Evolutionary conservation across 345 rosid genomes (phyloP).

Genomic region (Ceriops zippeliana): DNA sequence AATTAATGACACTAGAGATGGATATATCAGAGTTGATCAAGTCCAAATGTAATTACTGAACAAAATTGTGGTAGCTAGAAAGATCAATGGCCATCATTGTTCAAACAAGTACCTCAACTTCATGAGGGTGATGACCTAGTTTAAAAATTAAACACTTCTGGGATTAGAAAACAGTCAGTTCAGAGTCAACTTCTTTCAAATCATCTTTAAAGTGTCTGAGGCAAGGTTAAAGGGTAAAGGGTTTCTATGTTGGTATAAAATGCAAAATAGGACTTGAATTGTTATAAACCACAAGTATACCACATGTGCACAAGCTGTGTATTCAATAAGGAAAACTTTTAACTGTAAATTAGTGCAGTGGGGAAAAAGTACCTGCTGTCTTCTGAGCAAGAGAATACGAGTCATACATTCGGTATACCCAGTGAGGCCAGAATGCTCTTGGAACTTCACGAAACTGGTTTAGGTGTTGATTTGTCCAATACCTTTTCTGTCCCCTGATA

Average conservation of each 20-base stretch:
- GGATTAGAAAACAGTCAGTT: background rate
- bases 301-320: background rate
- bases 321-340: background rate
- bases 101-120: background rate
- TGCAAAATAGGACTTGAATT: too few relatives aligned
- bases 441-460: conserved; percentile 44
- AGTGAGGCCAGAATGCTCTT: conserved; percentile 77
- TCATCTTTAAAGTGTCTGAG: background rate
- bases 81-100: background rate
- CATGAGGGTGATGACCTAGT: background rate
- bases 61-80: background rate
- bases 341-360: background rate
- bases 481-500: conserved; percentile 31
- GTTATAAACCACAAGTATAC: too few relatives aligned
- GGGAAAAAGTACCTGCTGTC: conserved; percentile 63
- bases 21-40: background rate
- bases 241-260: too few relatives aligned
- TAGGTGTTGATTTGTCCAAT: conserved; percentile 29
- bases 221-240: too few relatives aligned
- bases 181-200: background rate
- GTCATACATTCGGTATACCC: conserved; percentile 88
- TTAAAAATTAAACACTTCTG: background rate
- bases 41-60: background rate
- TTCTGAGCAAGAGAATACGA: conserved; percentile 79
- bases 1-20: background rate